A percentile compares a stretch with the other conserved stretches of the same genome.
Conservation (phyloP, 371 early-diverging fungal species). For the Mucor saturninus region DNA sequence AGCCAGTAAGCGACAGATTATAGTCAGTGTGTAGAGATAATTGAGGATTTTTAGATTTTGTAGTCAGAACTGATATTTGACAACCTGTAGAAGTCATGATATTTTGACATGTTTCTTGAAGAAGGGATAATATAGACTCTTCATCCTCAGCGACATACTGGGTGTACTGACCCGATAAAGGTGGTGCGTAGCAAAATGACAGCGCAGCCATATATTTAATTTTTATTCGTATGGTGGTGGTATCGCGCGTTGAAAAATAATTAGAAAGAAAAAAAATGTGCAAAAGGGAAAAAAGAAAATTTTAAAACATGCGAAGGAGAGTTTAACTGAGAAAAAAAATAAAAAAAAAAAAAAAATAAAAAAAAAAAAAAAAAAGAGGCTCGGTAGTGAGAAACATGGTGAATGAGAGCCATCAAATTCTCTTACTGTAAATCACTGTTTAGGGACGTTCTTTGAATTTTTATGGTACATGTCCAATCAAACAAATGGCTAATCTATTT, state of each 20-base stretch:
- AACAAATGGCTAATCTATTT: not conserved
- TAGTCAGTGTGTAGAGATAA: slow-evolving; percentile 16
- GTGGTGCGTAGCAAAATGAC: slow-evolving; percentile 36
- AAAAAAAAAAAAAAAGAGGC: slow-evolving; percentile 18
- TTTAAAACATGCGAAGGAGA: slow-evolving; percentile 27
- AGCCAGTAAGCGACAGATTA: slow-evolving; percentile 32
- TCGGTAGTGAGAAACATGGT: slow-evolving; percentile 32
- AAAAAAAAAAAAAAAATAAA: slow-evolving; percentile 17
- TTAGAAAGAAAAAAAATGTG: not conserved
- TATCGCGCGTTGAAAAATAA: slow-evolving; percentile 4
- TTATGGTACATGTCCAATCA: slow-evolving; percentile 25
- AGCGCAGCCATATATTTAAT: slow-evolving; percentile 25
- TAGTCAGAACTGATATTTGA: slow-evolving; percentile 26
- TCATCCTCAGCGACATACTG: slow-evolving; percentile 16
- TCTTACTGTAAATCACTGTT: slow-evolving; percentile 8
- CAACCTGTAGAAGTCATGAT: slow-evolving; percentile 24
- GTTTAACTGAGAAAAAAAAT: slow-evolving; percentile 23
- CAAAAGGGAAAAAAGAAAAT: slow-evolving; percentile 13
- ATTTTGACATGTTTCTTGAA: slow-evolving; percentile 28
- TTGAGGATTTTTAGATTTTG: slow-evolving; percentile 15
- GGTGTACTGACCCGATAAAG: slow-evolving; percentile 29
- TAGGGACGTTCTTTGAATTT: slow-evolving; percentile 32
- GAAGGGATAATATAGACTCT: slow-evolving; percentile 12
- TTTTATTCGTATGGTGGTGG: not conserved
- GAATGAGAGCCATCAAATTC: slow-evolving; percentile 21